Base-by-base conservation (phyloP, 192 early-diverging fungal genomes). In the Gigaspora rosea region DNA sequence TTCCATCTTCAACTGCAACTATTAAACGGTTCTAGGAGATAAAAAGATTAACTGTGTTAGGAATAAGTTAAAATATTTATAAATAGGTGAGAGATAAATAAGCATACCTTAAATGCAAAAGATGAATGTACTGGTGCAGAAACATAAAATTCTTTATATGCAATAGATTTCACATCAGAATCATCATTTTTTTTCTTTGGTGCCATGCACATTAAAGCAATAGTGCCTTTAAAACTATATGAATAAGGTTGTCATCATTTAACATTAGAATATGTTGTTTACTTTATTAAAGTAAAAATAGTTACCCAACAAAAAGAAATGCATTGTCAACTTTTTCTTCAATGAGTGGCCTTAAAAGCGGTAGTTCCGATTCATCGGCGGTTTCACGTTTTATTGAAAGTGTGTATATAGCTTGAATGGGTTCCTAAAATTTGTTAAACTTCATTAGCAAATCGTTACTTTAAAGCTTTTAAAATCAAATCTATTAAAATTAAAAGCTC, bases 91-190 rank as follows among this genome's bases (percentile, higher is more conserved):
- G 2, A 47, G 20, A 59, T 57, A 59, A 20, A 32, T 11, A 0
- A 49, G 4, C 27, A 5, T 20, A 76, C 74, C 62, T 50, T 76
- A 36, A 46, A 52, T 8, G 64, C 12, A 52, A 65, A 15, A 11
- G 74, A 76, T 7, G 74, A 76, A 65, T 64, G 56, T 3, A 76
- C 62, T 46, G 74, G 74, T 12, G 33, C 20, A 12, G 74, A 27
- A 64, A 76, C 74, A 64, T 65, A 51, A 33, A 65, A 76, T 32
- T 76, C 74, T 64, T 52, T 76, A 52, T 51, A 76, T n/a, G 33
- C 16, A 8, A 65, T 33, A 13, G 20, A 56, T 18, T 56, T 56
- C 18, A 18, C 52, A 56, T 56, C 2, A 18, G 52, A 56, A 18
- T 56, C 18, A 5, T 56, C 52, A 56, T 56, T n/a, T 18, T 52